Conservation (phyloP, 257 asterid genomes). For the Plantago major region DNA sequence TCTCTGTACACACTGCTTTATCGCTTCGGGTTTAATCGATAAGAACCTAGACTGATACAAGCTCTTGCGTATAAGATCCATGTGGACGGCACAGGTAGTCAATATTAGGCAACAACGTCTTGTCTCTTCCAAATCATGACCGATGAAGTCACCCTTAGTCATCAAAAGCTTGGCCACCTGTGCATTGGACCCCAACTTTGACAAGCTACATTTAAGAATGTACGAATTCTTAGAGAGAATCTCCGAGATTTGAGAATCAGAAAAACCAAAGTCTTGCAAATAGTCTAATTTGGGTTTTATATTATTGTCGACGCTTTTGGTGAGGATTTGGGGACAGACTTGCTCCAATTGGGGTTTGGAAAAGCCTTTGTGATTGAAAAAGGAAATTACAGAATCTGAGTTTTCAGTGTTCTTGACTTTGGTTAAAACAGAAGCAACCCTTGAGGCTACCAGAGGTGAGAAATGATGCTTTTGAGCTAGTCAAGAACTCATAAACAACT, state of each 20-base stretch:
- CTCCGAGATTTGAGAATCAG: neutral
- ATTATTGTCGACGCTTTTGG: neutral
- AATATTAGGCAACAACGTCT: conserved; percentile 1
- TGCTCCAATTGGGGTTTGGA: conserved; percentile 9
- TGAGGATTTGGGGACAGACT: neutral
- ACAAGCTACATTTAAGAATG: neutral
- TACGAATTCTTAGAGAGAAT: neutral
- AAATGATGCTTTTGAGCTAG: no score
- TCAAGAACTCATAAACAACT: no score
- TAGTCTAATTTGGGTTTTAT: conserved; percentile 8
- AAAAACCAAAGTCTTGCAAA: conserved; percentile 11
- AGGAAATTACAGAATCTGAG: neutral
- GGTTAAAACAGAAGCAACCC: no score
- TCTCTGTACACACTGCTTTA: neutral
- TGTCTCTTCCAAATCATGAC: neutral
- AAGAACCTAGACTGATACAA: conserved; percentile 3
- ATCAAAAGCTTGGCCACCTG: conserved; percentile 2
- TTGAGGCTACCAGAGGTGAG: no score
- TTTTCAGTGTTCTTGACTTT: neutral
- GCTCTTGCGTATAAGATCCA: neutral
- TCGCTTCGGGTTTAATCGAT: conserved; percentile 4
- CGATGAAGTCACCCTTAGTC: neutral
- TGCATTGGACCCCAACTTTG: neutral
- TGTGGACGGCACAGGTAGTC: neutral
- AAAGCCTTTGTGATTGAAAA: conserved; percentile 6